phyloP scores from a whole-genome alignment of 192 early-diverging fungal species.

The Chytriomyces hyalinus region DNA sequence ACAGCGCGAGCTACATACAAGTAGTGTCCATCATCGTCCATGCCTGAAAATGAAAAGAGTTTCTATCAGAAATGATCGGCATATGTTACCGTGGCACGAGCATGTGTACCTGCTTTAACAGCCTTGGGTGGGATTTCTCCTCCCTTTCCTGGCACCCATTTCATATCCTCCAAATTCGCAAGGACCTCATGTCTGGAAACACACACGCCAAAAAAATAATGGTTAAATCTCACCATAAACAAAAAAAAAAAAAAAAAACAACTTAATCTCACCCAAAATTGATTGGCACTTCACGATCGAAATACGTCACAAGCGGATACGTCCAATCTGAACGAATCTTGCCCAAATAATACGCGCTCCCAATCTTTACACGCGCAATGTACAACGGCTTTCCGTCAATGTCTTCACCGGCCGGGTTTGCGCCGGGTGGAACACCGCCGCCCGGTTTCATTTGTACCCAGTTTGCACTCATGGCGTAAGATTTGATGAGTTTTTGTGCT shows the following conservation, averaged over 20 bases:
- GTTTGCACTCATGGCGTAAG: not conserved
- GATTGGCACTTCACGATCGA: slow-evolving; percentile 26
- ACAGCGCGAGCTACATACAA: slow-evolving; percentile 27
- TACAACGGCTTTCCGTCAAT: slow-evolving; percentile 19
- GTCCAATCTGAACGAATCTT: slow-evolving; percentile 4
- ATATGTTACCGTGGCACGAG: not conserved
- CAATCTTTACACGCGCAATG: slow-evolving; percentile 35
- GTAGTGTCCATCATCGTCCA: slow-evolving; percentile 26
- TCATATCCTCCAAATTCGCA: not conserved
- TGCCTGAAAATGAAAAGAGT: not conserved
- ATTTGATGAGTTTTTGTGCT: slow-evolving; percentile 3
- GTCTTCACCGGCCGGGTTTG: slow-evolving; percentile 26
- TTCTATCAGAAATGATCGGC: too few relatives aligned
- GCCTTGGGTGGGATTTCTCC: slow-evolving; percentile 19
- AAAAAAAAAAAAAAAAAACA: too few relatives aligned
- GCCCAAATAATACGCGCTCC: slow-evolving; percentile 11
- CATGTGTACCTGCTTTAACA: not conserved
- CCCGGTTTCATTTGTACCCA: slow-evolving; percentile 14
- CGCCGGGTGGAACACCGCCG: slow-evolving; percentile 15
- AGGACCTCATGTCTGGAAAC: not conserved
- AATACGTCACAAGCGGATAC: slow-evolving; percentile 21
- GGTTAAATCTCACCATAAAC: too few relatives aligned
- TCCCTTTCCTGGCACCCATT: not conserved
- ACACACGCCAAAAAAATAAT: too few relatives aligned
- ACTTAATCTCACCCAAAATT: slow-evolving; percentile 22